Percentiles rank a stretch among this genome's conserved stretches.
phyloP scores from a whole-genome alignment of 345 rosid species.

The Populus pruinosa region DNA sequence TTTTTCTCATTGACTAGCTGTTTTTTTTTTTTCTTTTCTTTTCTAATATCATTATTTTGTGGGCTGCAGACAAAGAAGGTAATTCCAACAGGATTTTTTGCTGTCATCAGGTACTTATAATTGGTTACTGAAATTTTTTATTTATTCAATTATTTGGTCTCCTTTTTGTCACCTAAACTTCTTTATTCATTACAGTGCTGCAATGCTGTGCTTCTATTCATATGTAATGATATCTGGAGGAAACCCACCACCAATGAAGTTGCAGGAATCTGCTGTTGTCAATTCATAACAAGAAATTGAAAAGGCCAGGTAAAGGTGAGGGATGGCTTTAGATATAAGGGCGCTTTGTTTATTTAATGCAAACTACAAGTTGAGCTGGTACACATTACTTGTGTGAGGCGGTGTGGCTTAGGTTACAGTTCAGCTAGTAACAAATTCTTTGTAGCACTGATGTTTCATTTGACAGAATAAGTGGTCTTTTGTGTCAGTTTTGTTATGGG shows the following conservation, averaged over 20 bases:
- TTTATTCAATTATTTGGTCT: neutral
- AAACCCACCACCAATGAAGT: slow-evolving; percentile 92
- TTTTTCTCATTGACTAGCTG: neutral
- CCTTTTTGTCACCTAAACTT: neutral
- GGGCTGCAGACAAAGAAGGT: slow-evolving; percentile 72
- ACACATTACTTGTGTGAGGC: neutral
- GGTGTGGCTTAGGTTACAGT: neutral
- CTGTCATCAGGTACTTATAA: slow-evolving; percentile 53
- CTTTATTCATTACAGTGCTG: slow-evolving; percentile 47
- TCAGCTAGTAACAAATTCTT: neutral
- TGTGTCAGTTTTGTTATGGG: neutral
- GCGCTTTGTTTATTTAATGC: neutral
- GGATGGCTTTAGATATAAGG: neutral
- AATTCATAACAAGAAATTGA: slow-evolving; percentile 5
- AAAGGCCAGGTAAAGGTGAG: neutral
- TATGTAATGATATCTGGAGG: slow-evolving; percentile 87
- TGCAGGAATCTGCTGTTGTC: slow-evolving; percentile 42
- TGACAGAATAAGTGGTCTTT: neutral
- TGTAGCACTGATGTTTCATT: neutral
- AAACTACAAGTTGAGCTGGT: neutral
- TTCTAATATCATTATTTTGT: slow-evolving; percentile 21
- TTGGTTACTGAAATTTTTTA: neutral
- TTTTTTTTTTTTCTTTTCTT: neutral
- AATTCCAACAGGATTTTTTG: slow-evolving; percentile 58
- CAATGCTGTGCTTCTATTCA: slow-evolving; percentile 72